Conservation (phyloP, 331 rosid genomes). For the Cucumis variabilis region DNA sequence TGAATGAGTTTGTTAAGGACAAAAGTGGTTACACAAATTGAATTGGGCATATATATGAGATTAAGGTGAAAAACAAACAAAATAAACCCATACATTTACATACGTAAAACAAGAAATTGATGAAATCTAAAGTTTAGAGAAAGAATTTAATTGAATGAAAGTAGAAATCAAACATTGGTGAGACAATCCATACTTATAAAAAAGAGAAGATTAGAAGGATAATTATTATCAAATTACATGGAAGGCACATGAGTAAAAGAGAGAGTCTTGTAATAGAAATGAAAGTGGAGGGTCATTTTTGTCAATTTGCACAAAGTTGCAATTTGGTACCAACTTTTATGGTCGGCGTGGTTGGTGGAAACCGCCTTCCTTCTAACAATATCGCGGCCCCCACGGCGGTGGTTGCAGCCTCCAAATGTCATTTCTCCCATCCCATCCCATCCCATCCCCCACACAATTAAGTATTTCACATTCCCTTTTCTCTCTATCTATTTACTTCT, state of each 20-base stretch:
- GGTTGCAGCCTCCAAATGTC: not conserved
- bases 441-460: not conserved
- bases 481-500: not conserved
- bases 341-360: slow-evolving; percentile 14
- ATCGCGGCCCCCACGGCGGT: not conserved
- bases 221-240: not conserved
- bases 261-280: not conserved
- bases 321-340: not conserved
- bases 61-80: too few species aligned
- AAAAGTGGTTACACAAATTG: too few species aligned
- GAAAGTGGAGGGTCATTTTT: not conserved
- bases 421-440: not conserved
- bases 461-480: not conserved
- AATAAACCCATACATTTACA: too few species aligned
- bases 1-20: too few species aligned
- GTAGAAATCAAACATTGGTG: too few species aligned
- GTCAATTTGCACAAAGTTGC: not conserved
- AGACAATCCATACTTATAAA: too few species aligned
- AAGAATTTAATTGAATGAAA: too few species aligned
- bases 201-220: too few species aligned
- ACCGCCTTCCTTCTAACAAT: not conserved
- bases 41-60: too few species aligned
- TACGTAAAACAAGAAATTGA: too few species aligned
- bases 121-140: too few species aligned
- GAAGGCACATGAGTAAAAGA: not conserved